Evolutionary conservation across 441 rosid species (phyloP), one percentile per base, ranked within the genome.

Genomic region (Aleurites moluccanus): DNA sequence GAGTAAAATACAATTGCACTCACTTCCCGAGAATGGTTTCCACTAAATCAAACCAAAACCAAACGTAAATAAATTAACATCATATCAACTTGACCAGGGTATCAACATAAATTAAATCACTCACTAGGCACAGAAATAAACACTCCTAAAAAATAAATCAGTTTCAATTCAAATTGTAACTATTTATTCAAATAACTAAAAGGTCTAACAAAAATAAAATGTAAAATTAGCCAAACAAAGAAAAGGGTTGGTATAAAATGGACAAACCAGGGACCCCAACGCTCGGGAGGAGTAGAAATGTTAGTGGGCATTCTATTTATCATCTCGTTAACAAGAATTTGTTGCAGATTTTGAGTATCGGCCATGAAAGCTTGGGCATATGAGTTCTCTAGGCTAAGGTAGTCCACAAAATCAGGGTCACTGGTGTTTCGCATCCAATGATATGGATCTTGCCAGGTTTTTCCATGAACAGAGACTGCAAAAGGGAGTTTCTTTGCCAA

Each of bases 261-360:
- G 71, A 83, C 85, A 23, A 73, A 92, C 99, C 98, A 94, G 76
- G 83, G 92, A 71, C 97, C 99, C 95, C 95, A 90, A 63, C 83
- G 90, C 83, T 92, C 97, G 35, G 89, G 88, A 11, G 93, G 88
- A 79, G 99, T 91, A 23, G 76, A 69, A 80, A 90, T 80, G 55
- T 80, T 83, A 18, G 78, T 72, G 15, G 96, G 94, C 67, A 89
- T 78, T 53, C 96, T 89, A 59, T 30, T 75, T 70, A 69, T 87
- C 96, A 94, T 92, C 88, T 92, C 94, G 53, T 88, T 75, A 49
- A 86, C 65, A 49, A 94, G 81, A 70, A 82, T 71, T 45, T 72
- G 74, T 69, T 79, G 92, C 69, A 94, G 83, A 75, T 56, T 52
- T 60, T 73, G 79, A 42, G 97, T 89, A 79, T 90, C 94, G 7